These are phyloP conservation scores for Candida andamanensis DNA, from an alignment of 805 yeast genomes.

Conservation along the genomic window DNA sequence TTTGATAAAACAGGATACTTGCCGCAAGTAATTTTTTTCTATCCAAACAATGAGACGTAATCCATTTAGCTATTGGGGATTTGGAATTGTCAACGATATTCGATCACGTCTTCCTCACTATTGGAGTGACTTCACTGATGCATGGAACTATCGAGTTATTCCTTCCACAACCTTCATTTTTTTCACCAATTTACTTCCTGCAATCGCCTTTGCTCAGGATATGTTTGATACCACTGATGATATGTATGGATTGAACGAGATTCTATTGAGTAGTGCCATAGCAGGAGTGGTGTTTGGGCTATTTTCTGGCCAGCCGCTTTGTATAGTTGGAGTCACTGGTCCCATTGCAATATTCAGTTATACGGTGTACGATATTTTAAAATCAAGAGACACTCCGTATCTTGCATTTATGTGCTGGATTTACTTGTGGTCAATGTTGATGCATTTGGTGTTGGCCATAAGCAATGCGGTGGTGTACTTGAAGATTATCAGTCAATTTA, in stretches of 20 bases:
- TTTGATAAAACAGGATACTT: too few relatives aligned
- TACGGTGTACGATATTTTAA: slow-evolving; percentile 73
- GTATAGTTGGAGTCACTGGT: slow-evolving; percentile 96
- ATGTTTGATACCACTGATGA: slow-evolving; percentile 89
- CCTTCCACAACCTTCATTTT: slow-evolving; percentile 81
- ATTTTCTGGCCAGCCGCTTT: slow-evolving; percentile 84
- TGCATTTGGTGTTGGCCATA: slow-evolving; percentile 71
- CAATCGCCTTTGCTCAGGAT: slow-evolving; percentile 94
- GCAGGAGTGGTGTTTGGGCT: slow-evolving; percentile 88
- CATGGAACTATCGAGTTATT: slow-evolving; percentile 76
- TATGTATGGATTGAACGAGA: slow-evolving; percentile 89
- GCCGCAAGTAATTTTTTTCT: too few relatives aligned
- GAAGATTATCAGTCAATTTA: slow-evolving; percentile 69
- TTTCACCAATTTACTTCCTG: slow-evolving; percentile 88
- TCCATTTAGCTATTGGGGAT: slow-evolving; percentile 35
- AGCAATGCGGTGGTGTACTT: slow-evolving; percentile 63
- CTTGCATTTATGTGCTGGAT: slow-evolving; percentile 97
- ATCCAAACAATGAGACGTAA: too few relatives aligned
- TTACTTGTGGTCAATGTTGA: slow-evolving; percentile 82
- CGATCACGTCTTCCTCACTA: slow-evolving; percentile 59
- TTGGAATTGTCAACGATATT: slow-evolving; percentile 53
- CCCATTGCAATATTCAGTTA: slow-evolving; percentile 90
- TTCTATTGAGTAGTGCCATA: slow-evolving; percentile 74
- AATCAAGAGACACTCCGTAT: slow-evolving; percentile 50
- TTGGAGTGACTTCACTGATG: slow-evolving; percentile 75